Percentiles rank a stretch among this genome's conserved stretches.
Evolutionary conservation across 345 rosid genomes (phyloP).

Genomic region (Dipteronia sinensis): DNA sequence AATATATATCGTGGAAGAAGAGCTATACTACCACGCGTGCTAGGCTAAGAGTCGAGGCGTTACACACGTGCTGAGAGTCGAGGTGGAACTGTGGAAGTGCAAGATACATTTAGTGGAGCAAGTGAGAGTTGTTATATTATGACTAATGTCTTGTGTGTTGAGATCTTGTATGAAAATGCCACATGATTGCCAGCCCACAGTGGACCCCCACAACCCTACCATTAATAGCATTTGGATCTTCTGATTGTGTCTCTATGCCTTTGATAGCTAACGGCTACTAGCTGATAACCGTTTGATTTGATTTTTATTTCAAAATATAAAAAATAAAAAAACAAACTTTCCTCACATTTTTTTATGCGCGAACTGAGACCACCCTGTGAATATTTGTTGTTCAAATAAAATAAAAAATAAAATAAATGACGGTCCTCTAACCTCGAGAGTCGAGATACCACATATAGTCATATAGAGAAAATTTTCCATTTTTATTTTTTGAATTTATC

Average conservation of each 20-base stretch:
- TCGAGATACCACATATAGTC: background rate
- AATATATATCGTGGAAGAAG: too few species aligned
- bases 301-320: too few species aligned
- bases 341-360: background rate
- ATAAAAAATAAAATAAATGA: too few species aligned
- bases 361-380: background rate
- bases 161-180: conserved; percentile 27
- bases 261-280: background rate
- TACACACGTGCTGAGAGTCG: too few species aligned
- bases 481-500: background rate
- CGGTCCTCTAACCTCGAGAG: too few species aligned
- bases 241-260: too few species aligned
- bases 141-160: background rate
- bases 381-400: background rate
- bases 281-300: conserved; percentile 15
- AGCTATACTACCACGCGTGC: too few species aligned
- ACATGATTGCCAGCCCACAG: conserved; percentile 34
- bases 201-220: conserved; percentile 31
- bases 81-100: too few species aligned
- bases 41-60: too few species aligned
- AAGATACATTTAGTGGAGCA: too few species aligned
- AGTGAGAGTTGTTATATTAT: too few species aligned
- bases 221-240: too few species aligned
- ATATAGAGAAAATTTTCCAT: background rate
- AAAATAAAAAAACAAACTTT: background rate